phyloP scores from a whole-genome alignment of 192 early-diverging fungal species.

The Backusella tuberculispora region DNA sequence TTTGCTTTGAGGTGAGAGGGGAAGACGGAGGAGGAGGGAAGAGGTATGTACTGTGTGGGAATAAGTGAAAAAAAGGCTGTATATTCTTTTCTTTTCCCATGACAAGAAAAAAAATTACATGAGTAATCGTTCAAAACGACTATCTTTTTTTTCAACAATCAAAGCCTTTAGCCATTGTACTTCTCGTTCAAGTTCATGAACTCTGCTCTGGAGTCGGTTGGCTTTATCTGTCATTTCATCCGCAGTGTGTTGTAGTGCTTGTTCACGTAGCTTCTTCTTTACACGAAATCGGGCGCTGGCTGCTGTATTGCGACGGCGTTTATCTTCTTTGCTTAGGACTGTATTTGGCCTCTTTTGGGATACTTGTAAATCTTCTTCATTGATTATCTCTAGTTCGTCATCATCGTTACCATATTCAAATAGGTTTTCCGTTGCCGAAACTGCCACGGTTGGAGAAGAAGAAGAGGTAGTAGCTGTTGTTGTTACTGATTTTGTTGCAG shows the following conservation, averaged over 20 bases:
- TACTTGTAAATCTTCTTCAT: background rate
- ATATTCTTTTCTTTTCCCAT: background rate
- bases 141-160: conserved; percentile 44
- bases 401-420: background rate
- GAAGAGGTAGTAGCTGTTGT: background rate
- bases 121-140: background rate
- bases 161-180: conserved; percentile 76
- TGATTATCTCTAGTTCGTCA: background rate
- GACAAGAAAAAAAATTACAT: background rate
- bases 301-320: conserved; percentile 90
- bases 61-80: too few relatives aligned
- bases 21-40: too few relatives aligned
- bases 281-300: conserved; percentile 93
- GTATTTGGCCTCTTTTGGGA: background rate
- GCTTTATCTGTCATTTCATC: conserved; percentile 79
- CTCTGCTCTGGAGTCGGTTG: conserved; percentile 72
- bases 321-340: conserved; percentile 70
- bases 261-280: conserved; percentile 92
- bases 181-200: conserved; percentile 88
- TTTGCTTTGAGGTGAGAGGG: too few relatives aligned
- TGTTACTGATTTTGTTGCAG: background rate
- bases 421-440: background rate
- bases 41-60: too few relatives aligned
- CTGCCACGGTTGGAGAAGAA: background rate
- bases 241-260: conserved; percentile 78